Conservation (phyloP, 2,329 filamentous ascomycete species). For the Penicillium decumbens region DNA sequence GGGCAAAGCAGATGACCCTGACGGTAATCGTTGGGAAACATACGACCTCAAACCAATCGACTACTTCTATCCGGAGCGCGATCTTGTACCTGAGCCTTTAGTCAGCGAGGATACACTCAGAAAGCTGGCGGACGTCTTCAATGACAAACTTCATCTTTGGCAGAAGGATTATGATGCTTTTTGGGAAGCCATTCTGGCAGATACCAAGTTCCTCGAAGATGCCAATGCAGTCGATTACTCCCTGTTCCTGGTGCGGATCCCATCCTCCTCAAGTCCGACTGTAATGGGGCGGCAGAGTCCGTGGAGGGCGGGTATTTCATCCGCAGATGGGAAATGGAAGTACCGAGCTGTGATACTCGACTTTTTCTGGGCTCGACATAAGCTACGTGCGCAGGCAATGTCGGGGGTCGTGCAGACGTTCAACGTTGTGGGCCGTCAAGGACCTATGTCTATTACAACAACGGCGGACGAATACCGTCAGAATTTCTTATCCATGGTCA, state of each 20-base stretch:
- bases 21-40: conserved; percentile 58
- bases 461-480: conserved; percentile 62
- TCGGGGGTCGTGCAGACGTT: conserved; percentile 61
- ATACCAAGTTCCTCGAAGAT: conserved; percentile 59
- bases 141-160: conserved; percentile 59
- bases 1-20: conserved; percentile 49
- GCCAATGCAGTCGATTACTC: conserved; percentile 71
- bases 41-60: conserved; percentile 70
- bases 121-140: conserved; percentile 63
- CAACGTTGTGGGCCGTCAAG: conserved; percentile 59
- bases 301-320: conserved; percentile 61
- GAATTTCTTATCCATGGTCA: conserved; percentile 52
- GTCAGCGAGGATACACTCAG: conserved; percentile 62
- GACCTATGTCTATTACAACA: conserved; percentile 71
- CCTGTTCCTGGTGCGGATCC: conserved; percentile 62
- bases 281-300: conserved; percentile 33
- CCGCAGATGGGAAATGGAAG: conserved; percentile 60
- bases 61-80: conserved; percentile 72
- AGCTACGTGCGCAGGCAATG: conserved; percentile 60
- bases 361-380: conserved; percentile 76
- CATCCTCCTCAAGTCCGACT: conserved; percentile 34
- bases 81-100: conserved; percentile 61
- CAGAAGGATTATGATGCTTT: conserved; percentile 54
- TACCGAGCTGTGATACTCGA: conserved; percentile 66
- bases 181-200: conserved; percentile 52